Conservation (phyloP, 805 yeast genomes). For the Teunomyces kruisii region DNA sequence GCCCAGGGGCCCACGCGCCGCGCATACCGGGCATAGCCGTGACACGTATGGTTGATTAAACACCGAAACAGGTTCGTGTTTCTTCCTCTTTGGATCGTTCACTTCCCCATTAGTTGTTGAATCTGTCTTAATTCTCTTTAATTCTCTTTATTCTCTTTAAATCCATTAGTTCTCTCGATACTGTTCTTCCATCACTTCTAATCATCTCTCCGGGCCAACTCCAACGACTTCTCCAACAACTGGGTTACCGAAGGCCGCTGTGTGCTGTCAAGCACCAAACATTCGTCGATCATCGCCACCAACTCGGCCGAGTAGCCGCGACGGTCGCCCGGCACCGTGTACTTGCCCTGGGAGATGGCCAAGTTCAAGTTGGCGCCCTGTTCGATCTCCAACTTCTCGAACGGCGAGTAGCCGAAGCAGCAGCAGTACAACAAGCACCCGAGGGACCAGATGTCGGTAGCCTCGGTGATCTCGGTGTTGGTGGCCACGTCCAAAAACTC, state of each 20-base stretch:
- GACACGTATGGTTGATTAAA: too few species aligned
- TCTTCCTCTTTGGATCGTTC: too few species aligned
- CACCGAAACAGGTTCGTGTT: too few species aligned
- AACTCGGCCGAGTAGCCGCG: constrained; percentile 54
- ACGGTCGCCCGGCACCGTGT: constrained; percentile 52
- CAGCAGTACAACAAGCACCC: constrained; percentile 82
- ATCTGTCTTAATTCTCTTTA: too few species aligned
- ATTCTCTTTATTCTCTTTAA: too few species aligned
- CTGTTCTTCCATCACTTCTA: too few species aligned
- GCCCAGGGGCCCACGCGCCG: too few species aligned
- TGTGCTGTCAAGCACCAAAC: constrained; percentile 62
- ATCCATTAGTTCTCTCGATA: too few species aligned
- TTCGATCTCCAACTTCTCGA: constrained; percentile 76
- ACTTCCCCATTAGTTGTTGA: too few species aligned
- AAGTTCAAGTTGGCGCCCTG: constrained; percentile 79
- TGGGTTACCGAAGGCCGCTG: constrained; percentile 65
- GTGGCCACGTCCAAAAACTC: constrained; percentile 78
- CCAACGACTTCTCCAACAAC: constrained; percentile 52
- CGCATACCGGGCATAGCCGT: too few species aligned
- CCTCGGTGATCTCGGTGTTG: constrained; percentile 64
- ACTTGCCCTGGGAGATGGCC: constrained; percentile 72
- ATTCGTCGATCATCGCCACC: constrained; percentile 53
- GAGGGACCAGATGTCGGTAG: constrained; percentile 86
- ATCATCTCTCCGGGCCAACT: constrained; percentile 18
- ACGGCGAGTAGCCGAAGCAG: constrained; percentile 80